Percentiles rank a stretch among this genome's conserved stretches.
Conservation (phyloP, 176 grass and related monocot species). For the Raddia guianensis region DNA sequence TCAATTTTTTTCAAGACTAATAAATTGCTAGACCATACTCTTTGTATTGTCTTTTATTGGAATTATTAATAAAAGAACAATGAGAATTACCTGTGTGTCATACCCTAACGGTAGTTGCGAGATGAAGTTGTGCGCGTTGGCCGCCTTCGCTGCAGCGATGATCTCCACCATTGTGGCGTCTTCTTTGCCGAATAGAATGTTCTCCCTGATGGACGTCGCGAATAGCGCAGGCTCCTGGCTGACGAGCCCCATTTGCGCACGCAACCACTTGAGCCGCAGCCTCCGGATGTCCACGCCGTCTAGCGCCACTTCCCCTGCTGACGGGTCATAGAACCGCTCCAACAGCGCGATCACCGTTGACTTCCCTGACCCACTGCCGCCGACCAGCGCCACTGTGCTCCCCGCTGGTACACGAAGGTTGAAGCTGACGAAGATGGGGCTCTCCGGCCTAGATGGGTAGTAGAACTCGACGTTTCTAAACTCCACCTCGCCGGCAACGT, state of each 20-base stretch:
- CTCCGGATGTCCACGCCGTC: conserved; percentile 79
- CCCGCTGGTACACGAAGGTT: conserved; percentile 77
- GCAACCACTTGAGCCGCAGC: conserved; percentile 87
- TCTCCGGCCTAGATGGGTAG: conserved; percentile 88
- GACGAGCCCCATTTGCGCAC: conserved; percentile 87
- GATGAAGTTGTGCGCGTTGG: conserved; percentile 98
- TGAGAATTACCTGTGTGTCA: conserved; percentile 68
- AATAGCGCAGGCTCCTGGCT: conserved; percentile 98
- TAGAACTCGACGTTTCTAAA: conserved; percentile 80
- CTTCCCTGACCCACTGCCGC: conserved; percentile 81
- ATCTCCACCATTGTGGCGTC: conserved; percentile 85
- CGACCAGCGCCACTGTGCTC: conserved; percentile 79
- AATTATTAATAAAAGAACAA: no score
- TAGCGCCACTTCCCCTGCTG: conserved; percentile 60
- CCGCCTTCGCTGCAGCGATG: conserved; percentile 63
- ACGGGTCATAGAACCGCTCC: conserved; percentile 90
- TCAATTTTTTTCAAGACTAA: no score
- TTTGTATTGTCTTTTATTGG: no score
- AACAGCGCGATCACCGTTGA: conserved; percentile 93
- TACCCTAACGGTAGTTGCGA: conserved; percentile 87
- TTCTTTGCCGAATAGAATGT: conserved; percentile 94
- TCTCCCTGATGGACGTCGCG: conserved; percentile 88
- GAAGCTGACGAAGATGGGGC: conserved; percentile 75
- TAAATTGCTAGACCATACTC: no score
- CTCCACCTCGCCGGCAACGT: conserved; percentile 75